Evolutionary conservation across 2,329 filamentous ascomycete genomes (phyloP).

Genomic region (Macrophomina phaseolina): DNA sequence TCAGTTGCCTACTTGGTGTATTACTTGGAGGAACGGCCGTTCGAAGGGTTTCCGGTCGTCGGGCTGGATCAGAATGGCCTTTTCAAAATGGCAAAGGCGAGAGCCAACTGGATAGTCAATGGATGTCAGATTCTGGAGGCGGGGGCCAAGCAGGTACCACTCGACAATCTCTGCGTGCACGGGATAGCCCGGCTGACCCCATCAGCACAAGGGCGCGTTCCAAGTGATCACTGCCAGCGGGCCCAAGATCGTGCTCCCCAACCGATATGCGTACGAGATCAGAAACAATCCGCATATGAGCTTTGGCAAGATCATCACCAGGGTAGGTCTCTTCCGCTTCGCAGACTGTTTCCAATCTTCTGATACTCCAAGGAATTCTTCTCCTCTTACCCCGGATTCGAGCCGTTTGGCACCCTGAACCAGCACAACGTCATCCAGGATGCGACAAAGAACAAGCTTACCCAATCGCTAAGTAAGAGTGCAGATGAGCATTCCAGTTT

Average conservation of each 20-base stretch:
- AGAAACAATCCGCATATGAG: conserved; percentile 18
- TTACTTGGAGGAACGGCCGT: background rate
- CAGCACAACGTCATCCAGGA: conserved; percentile 17
- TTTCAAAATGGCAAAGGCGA: conserved; percentile 10
- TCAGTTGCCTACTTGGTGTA: background rate
- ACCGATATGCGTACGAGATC: conserved; percentile 18
- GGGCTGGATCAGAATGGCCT: conserved; percentile 1
- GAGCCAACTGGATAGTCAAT: conserved; percentile 6
- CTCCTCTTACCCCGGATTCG: conserved; percentile 14
- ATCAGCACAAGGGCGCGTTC: background rate
- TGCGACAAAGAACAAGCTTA: conserved; percentile 9
- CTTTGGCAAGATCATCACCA: conserved; percentile 3
- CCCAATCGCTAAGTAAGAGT: conserved; percentile 4
- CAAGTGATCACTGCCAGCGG: conserved; percentile 19
- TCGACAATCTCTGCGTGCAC: background rate
- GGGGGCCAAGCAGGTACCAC: background rate
- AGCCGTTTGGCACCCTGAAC: background rate
- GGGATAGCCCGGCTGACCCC: background rate
- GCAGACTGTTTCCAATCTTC: background rate
- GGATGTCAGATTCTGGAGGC: conserved; percentile 1
- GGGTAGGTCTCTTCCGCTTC: background rate
- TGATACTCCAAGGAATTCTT: conserved; percentile 16
- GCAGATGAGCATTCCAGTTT: background rate
- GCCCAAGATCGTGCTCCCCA: conserved; percentile 16
- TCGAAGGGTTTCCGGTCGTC: background rate